These are phyloP conservation scores for Scedosporium apiospermum DNA, from an alignment of 2,329 filamentous ascomycete species.

Conservation along the genomic window DNA sequence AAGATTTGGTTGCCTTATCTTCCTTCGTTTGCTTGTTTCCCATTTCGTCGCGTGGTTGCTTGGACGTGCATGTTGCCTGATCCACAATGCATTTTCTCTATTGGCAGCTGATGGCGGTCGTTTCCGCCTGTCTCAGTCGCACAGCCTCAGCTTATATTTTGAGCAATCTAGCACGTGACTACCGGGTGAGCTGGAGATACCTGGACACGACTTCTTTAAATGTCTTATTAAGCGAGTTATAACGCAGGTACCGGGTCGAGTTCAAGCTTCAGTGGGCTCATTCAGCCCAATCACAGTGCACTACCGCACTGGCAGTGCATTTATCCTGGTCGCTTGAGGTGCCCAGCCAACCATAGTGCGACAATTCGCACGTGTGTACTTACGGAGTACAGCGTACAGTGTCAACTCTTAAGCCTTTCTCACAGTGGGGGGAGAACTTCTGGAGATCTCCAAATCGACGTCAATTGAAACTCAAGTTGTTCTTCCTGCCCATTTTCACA, in stretches of 20 bases:
- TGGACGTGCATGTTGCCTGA: neutral
- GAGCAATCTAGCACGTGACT: neutral
- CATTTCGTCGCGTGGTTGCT: neutral
- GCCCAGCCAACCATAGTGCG: neutral
- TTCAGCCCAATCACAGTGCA: neutral
- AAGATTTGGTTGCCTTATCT: neutral
- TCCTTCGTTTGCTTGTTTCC: neutral
- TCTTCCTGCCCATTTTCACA: conserved; percentile 14
- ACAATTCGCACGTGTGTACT: neutral
- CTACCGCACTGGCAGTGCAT: neutral
- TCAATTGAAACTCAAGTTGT: conserved; percentile 1
- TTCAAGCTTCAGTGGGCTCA: neutral
- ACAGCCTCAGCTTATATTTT: neutral
- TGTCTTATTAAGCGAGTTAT: neutral
- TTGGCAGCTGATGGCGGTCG: neutral
- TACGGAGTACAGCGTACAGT: neutral
- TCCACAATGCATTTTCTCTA: no score
- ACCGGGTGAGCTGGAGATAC: neutral
- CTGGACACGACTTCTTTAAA: neutral
- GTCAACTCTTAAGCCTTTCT: neutral
- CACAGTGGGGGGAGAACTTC: neutral
- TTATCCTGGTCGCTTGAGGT: neutral
- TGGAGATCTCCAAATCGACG: neutral
- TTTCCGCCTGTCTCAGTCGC: no score
- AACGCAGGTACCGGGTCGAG: neutral